Evolutionary conservation across 2,329 filamentous ascomycete genomes (phyloP).

Genomic region (Botrytis hyacinthi): DNA sequence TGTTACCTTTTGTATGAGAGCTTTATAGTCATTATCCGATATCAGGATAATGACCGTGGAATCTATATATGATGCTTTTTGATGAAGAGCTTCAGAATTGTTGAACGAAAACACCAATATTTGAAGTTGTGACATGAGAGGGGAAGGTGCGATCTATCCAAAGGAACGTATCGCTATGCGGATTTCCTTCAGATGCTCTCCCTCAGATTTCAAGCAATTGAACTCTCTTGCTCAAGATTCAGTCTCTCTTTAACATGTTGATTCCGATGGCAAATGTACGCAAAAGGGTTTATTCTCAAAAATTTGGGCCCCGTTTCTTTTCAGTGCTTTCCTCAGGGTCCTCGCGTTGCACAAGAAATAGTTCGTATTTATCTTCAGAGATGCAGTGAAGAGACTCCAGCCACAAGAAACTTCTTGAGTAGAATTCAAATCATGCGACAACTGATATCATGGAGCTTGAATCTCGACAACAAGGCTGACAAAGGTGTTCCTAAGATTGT

Average conservation of each 20-base stretch:
- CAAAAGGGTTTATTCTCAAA: accelerated
- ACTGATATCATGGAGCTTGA: neutral
- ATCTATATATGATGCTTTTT: neutral
- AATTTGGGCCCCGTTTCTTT: accelerated
- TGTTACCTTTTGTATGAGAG: no score
- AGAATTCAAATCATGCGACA: accelerated
- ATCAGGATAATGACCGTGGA: no score
- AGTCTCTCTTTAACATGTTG: accelerated
- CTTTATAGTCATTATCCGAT: no score
- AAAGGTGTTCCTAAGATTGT: neutral
- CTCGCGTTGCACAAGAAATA: neutral
- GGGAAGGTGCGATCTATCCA: neutral
- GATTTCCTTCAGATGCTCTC: neutral
- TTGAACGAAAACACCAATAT: neutral
- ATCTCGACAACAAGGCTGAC: neutral
- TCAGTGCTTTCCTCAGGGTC: neutral
- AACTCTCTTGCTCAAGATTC: neutral
- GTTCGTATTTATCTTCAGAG: neutral
- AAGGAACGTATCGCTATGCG: neutral
- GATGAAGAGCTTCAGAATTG: neutral
- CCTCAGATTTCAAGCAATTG: neutral
- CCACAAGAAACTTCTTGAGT: neutral
- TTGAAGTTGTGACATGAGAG: neutral
- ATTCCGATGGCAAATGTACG: neutral
- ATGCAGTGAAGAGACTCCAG: accelerated